Conservation (phyloP, 495 filamentous ascomycete genomes). For the Pyrenula massariospora region DNA sequence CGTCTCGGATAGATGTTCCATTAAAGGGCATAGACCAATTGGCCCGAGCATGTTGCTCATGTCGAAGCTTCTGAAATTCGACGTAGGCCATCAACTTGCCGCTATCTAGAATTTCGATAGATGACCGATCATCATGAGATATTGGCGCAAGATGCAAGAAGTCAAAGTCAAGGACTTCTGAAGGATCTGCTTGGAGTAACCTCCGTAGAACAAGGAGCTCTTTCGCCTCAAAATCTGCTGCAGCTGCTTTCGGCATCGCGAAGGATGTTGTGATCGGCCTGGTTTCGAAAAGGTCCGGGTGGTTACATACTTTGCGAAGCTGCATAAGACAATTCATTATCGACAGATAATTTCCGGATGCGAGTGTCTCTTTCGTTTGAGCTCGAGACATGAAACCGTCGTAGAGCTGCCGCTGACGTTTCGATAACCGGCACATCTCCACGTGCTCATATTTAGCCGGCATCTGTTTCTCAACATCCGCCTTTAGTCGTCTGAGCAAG, state of each 20-base stretch:
- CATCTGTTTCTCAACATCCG: conserved; percentile 99
- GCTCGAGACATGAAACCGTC: conserved; percentile 94
- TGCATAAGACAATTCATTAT: conserved; percentile 99
- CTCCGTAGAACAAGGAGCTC: conserved; percentile 59
- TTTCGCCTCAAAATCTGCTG: conserved; percentile 67
- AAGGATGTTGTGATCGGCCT: conserved; percentile 95
- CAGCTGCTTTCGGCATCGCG: conserved; percentile 74
- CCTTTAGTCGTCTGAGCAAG: conserved; percentile 83
- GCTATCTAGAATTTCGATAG: conserved; percentile 47
- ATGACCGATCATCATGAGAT: conserved; percentile 54
- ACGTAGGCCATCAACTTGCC: conserved; percentile 52
- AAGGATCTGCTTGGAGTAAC: conserved; percentile 52
- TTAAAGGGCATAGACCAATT: conserved; percentile 49
- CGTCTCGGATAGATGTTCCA: conserved; percentile 52
- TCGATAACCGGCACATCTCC: conserved; percentile 86
- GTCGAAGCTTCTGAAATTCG: conserved; percentile 47
- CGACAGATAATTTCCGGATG: conserved; percentile 93
- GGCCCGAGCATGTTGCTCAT: conserved; percentile 50
- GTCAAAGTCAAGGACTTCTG: conserved; percentile 55
- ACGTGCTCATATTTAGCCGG: conserved; percentile 96
- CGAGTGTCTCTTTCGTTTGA: conserved; percentile 74
- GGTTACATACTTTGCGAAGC: conserved; percentile 94
- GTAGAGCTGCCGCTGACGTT: conserved; percentile 88
- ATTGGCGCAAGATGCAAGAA: conserved; percentile 76
- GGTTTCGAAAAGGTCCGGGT: conserved; percentile 96